Percentiles rank a stretch among this genome's conserved stretches.
These are phyloP conservation scores for Hsuehochloa calcarea DNA, from an alignment of 176 grass and related monocot genomes.

Conservation along the genomic window DNA sequence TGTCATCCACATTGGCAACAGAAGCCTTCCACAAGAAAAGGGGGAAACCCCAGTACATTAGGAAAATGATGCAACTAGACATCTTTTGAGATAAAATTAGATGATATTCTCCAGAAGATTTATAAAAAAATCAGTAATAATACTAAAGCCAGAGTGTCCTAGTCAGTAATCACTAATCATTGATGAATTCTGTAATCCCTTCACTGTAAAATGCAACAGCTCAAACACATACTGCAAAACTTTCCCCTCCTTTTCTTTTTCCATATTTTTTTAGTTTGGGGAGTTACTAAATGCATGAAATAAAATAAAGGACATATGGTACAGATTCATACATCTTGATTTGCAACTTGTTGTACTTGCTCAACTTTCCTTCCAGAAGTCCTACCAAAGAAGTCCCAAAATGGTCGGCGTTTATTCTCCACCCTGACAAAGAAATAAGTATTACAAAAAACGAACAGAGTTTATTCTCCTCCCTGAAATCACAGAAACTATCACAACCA, in stretches of 20 bases:
- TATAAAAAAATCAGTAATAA: conserved; percentile 12
- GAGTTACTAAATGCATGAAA: conserved; percentile 1
- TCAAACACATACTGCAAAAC: not conserved
- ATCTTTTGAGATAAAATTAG: conserved; percentile 17
- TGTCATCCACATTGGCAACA: conserved; percentile 45
- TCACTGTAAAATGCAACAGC: not conserved
- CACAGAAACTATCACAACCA: conserved; percentile 28
- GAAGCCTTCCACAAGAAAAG: conserved; percentile 43
- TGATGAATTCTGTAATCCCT: not conserved
- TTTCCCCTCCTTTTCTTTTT: no score
- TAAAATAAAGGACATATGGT: conserved; percentile 14
- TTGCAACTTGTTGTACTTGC: conserved; percentile 23
- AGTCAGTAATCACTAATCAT: not conserved
- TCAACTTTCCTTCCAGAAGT: conserved; percentile 43
- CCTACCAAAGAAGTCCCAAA: conserved; percentile 62
- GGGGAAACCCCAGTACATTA: conserved; percentile 9
- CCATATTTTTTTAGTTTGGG: not conserved
- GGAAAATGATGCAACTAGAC: not conserved
- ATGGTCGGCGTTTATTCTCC: conserved; percentile 57
- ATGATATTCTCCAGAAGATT: conserved; percentile 8
- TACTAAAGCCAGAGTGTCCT: not conserved
- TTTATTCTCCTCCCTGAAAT: conserved; percentile 23
- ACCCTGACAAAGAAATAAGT: conserved; percentile 29
- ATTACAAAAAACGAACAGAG: not conserved
- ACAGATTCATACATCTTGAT: conserved; percentile 63